Percentiles rank a stretch among this genome's conserved stretches.
These are phyloP conservation scores for Meyerozyma guilliermondii DNA, from an alignment of 1,139 yeast genomes.

Conservation along the genomic window DNA sequence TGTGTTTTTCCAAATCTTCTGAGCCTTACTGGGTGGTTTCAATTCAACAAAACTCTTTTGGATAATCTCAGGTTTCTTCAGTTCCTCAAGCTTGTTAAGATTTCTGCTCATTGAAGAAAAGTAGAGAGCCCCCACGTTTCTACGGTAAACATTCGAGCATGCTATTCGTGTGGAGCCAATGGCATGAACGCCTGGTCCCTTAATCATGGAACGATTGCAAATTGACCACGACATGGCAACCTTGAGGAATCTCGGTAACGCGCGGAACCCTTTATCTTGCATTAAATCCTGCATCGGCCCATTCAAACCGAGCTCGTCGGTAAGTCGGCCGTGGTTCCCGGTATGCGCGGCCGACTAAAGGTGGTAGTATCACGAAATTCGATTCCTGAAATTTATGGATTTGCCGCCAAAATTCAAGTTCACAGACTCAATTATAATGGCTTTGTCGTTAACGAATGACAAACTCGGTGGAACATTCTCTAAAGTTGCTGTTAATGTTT, in stretches of 20 bases:
- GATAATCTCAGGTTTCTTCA: not conserved
- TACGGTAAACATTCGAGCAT: not conserved
- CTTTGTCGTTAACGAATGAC: too few species aligned
- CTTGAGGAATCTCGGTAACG: not conserved
- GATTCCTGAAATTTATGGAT: too few species aligned
- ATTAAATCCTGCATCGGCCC: not conserved
- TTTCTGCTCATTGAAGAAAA: not conserved
- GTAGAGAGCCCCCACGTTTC: not conserved
- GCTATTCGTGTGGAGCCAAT: not conserved
- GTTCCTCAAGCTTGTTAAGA: not conserved
- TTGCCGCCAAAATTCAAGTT: too few species aligned
- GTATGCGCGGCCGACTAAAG: not conserved
- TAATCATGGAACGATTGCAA: not conserved
- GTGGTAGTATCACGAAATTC: too few species aligned
- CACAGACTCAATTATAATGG: too few species aligned
- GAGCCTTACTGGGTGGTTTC: conserved; percentile 14
- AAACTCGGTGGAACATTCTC: too few species aligned
- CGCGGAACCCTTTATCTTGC: not conserved
- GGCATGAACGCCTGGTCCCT: not conserved
- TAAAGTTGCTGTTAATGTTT: too few species aligned
- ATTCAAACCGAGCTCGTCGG: not conserved
- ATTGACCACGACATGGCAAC: not conserved
- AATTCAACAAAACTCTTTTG: not conserved
- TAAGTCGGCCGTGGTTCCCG: not conserved
- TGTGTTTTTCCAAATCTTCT: conserved; percentile 26